Evolutionary conservation across 129 eudicot genomes (phyloP).

Genomic region (Chrysanthemum seticuspe): DNA sequence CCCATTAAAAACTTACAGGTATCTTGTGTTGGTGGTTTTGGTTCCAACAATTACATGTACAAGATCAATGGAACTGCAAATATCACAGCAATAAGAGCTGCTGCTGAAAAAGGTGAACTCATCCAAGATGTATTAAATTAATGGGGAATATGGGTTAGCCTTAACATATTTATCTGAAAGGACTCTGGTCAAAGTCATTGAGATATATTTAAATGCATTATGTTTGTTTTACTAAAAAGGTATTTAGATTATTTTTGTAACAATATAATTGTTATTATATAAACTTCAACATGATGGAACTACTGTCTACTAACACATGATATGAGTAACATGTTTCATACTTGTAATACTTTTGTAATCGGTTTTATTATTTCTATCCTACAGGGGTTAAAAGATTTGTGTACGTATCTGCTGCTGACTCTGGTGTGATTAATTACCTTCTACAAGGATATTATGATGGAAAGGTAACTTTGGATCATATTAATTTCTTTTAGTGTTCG

Average conservation of each 20-base stretch:
- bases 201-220: no score
- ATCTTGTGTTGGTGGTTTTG: slow-evolving; percentile 97
- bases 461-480: slow-evolving; percentile 55
- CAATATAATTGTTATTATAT: background rate
- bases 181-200: no score
- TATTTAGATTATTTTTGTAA: no score
- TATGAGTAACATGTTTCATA: background rate
- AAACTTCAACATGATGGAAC: slow-evolving; percentile 9
- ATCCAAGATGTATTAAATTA: background rate
- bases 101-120: slow-evolving; percentile 77
- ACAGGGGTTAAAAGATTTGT: slow-evolving; percentile 87
- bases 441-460: slow-evolving; percentile 94
- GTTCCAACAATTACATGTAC: slow-evolving; percentile 91
- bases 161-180: no score
- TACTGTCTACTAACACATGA: background rate
- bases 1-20: slow-evolving; percentile 50
- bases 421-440: slow-evolving; percentile 72
- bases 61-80: slow-evolving; percentile 98
- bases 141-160: background rate
- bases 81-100: slow-evolving; percentile 93
- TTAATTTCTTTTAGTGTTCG: background rate
- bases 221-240: no score
- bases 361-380: background rate
- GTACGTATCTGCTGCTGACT: slow-evolving; percentile 91
- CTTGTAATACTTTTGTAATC: background rate